Evolutionary conservation across 805 yeast species (phyloP), one percentile per base, ranked within the genome.

Genomic region (Metschnikowia matae): DNA sequence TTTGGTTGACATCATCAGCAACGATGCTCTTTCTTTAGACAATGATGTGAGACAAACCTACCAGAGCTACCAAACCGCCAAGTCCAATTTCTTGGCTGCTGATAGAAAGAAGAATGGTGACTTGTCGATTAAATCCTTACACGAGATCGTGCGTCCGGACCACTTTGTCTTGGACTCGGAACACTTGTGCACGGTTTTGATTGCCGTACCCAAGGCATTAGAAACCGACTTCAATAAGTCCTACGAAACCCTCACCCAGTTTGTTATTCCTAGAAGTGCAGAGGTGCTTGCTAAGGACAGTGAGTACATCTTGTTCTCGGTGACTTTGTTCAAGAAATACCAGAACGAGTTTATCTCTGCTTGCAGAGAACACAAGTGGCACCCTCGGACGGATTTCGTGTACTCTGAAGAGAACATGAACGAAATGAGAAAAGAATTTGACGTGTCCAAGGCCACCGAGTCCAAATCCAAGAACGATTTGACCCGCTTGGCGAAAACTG

Each of bases 21-120:
- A 78, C 50, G 97, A 94, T 66, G 90, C 95, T 1, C 68, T 84
- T 54, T 84, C 87, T 48, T 79, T 94, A 59, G 99, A 94, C 65
- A 74, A 80, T 46, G 99, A 94, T 66, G 87, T 94, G 43, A 81
- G 88, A 65, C 70, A 79, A n/a, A 74, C 87, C n/a, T 85, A 79
- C 64, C 81, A 85, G 54, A 78, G 74, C 58, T 94, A 89, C 71
- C 87, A 82, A 61, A 80, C 82, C 44, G 96, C 97, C 44, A 88
- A 85, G 70, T 82, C 95, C 40, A 87, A 84, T 64, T 77, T 90
- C 53, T 78, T 84, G 44, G 90, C 96, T 11, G 92, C 96, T 8
- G 96, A 92, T 68, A 82, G 97, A 63, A 91, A 91, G 71, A 87
- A 86, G 67, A 85, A 88, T 36, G 99, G 99, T 51, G 97, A 94